Evolutionary conservation across 2,329 filamentous ascomycete species (phyloP).

Genomic region (Pyrenochaeta sp.): DNA sequence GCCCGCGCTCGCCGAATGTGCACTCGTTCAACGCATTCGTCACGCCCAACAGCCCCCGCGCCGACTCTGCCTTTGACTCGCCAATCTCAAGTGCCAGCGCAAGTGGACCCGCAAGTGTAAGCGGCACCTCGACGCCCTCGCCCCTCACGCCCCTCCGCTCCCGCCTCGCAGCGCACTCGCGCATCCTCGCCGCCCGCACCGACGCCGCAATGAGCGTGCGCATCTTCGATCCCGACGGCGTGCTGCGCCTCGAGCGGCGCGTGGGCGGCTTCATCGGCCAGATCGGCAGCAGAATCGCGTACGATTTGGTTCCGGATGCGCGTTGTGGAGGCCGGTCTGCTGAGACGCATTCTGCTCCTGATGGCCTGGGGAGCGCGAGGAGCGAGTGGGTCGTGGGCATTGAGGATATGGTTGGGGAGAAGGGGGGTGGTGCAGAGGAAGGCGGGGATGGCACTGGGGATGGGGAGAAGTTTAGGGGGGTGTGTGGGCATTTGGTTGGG

Average conservation of each 20-base stretch:
- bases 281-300: constrained; percentile 65
- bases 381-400: constrained; percentile 37
- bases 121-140: no score
- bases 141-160: constrained; percentile 58
- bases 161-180: constrained; percentile 69
- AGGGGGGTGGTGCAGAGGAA: constrained; percentile 9
- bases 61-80: constrained; percentile 29
- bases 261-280: constrained; percentile 70
- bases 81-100: constrained; percentile 11
- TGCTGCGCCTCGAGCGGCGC: constrained; percentile 60
- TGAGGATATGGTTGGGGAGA: constrained; percentile 30
- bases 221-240: constrained; percentile 59
- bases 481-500: constrained; percentile 26
- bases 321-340: constrained; percentile 3
- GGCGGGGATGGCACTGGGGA: no score
- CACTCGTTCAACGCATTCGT: constrained; percentile 2
- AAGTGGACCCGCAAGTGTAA: no score
- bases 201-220: constrained; percentile 66
- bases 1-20: not conserved
- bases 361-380: constrained; percentile 13
- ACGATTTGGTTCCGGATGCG: constrained; percentile 65
- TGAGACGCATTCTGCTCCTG: constrained; percentile 7
- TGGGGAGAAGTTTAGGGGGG: constrained; percentile 7
- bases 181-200: constrained; percentile 66
- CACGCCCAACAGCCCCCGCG: constrained; percentile 13